These are phyloP conservation scores for Emergomyces orientalis DNA, from an alignment of 2,329 filamentous ascomycete species.

Conservation along the genomic window DNA sequence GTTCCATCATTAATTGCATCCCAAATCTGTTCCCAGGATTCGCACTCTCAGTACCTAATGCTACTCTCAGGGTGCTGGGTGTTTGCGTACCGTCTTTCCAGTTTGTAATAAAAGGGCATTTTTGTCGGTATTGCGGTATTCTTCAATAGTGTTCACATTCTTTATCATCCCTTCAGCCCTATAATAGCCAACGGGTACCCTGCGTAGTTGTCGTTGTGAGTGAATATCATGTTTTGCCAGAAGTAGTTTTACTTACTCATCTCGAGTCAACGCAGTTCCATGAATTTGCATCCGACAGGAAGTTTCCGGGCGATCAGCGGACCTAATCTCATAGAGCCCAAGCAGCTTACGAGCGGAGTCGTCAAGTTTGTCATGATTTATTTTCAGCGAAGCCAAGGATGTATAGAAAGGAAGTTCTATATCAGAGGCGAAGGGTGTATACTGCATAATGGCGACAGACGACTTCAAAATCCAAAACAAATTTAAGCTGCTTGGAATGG, in stretches of 20 bases:
- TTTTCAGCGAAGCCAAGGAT: conserved; percentile 82
- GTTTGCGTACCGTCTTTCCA: conserved; percentile 56
- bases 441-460: conserved; percentile 47
- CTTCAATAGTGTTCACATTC: conserved; percentile 92
- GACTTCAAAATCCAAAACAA: neutral
- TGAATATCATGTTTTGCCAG: neutral
- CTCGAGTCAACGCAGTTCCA: conserved; percentile 72
- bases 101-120: conserved; percentile 65
- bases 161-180: conserved; percentile 89
- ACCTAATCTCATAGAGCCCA: conserved; percentile 78
- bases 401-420: conserved; percentile 94
- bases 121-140: conserved; percentile 80
- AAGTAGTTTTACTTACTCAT: conserved; percentile 53
- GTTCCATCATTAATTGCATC: conserved; percentile 94
- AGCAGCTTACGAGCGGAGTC: conserved; percentile 80
- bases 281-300: conserved; percentile 87
- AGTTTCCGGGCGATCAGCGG: conserved; percentile 58
- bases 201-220: conserved; percentile 25
- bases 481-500: neutral
- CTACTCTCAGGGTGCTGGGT: conserved; percentile 1
- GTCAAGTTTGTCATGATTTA: conserved; percentile 94
- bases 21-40: conserved; percentile 64
- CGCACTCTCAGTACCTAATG: conserved; percentile 7
- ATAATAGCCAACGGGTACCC: conserved; percentile 60
- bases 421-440: conserved; percentile 84